A percentile compares a stretch with the other conserved stretches of the same genome.
phyloP scores from a whole-genome alignment of 2,329 filamentous ascomycete species.

The Epichloe sylvatica region DNA sequence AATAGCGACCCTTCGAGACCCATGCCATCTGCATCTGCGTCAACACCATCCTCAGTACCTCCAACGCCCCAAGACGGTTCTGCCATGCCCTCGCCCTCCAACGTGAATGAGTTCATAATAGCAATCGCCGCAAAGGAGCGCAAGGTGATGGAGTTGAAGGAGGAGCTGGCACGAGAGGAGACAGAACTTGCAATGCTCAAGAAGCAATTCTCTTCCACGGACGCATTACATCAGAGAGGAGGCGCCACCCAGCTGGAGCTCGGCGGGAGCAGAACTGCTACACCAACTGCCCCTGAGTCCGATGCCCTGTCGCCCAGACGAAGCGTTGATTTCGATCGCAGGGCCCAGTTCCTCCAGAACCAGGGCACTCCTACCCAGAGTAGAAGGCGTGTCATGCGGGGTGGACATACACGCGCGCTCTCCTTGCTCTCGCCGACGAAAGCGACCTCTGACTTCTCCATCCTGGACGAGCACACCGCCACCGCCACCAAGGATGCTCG shows the following conservation, averaged over 20 bases:
- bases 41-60: slow-evolving; percentile 27
- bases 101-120: slow-evolving; percentile 61
- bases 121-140: slow-evolving; percentile 87
- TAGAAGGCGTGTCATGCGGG: slow-evolving; percentile 54
- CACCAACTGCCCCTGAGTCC: slow-evolving; percentile 11
- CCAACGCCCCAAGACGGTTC: slow-evolving; percentile 36
- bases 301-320: slow-evolving; percentile 23
- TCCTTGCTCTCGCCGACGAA: slow-evolving; percentile 67
- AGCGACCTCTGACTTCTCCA: slow-evolving; percentile 27
- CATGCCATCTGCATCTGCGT: slow-evolving; percentile 27
- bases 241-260: slow-evolving; percentile 13
- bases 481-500: slow-evolving; percentile 9
- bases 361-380: slow-evolving; percentile 28
- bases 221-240: slow-evolving; percentile 61
- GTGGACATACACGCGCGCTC: slow-evolving; percentile 48
- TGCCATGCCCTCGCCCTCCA: slow-evolving; percentile 30
- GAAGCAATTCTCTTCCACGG: slow-evolving; percentile 66
- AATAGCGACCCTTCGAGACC: slow-evolving; percentile 38
- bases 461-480: slow-evolving; percentile 25
- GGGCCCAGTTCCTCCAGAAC: slow-evolving; percentile 50
- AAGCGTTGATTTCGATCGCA: slow-evolving; percentile 54
- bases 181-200: slow-evolving; percentile 63
- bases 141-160: slow-evolving; percentile 75
- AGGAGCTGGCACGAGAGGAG: slow-evolving; percentile 79
- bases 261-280: background rate